Evolutionary conservation across 768 basidiomycete genomes (phyloP).

Genomic region (Leccinum boreale): DNA sequence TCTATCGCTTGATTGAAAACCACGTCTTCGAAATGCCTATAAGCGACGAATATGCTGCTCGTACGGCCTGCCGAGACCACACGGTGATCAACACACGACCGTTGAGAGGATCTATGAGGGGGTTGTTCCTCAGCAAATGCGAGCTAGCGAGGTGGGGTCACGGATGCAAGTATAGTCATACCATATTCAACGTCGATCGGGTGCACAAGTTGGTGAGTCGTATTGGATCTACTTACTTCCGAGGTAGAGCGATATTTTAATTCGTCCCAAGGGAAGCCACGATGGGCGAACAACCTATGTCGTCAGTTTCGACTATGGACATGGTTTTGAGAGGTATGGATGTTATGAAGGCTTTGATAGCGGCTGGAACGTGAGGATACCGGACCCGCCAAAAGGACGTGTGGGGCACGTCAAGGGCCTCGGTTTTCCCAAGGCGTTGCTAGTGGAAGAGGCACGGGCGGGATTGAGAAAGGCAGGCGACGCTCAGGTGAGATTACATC

Average conservation of each 20-base stretch:
- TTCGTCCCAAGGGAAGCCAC: background rate
- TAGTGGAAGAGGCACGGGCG: slow-evolving; percentile 3
- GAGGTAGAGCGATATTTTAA: background rate
- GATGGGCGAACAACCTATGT: slow-evolving; percentile 5
- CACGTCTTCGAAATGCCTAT: slow-evolving; percentile 10
- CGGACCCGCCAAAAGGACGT: background rate
- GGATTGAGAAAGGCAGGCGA: slow-evolving; percentile 8
- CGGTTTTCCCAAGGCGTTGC: slow-evolving; percentile 8
- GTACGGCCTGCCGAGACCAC: slow-evolving; percentile 18
- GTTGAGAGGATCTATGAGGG: slow-evolving; percentile 5
- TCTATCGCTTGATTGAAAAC: background rate
- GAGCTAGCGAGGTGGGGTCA: background rate
- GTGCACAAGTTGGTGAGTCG: slow-evolving; percentile 10
- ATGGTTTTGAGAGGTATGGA: slow-evolving; percentile 16
- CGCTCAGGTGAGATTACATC: background rate
- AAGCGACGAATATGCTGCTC: slow-evolving; percentile 16
- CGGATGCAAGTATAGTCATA: slow-evolving; percentile 19
- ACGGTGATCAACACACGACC: slow-evolving; percentile 6
- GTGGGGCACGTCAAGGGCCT: background rate
- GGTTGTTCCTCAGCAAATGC: slow-evolving; percentile 3
- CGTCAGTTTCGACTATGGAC: slow-evolving; percentile 10
- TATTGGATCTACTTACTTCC: too few relatives aligned
- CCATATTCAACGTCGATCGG: slow-evolving; percentile 17
- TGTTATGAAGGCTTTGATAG: slow-evolving; percentile 4
- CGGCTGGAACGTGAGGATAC: slow-evolving; percentile 8